Evolutionary conservation across 805 yeast genomes (phyloP), one percentile per base, ranked within the genome.

Genomic region (Suhomyces vadensis): DNA sequence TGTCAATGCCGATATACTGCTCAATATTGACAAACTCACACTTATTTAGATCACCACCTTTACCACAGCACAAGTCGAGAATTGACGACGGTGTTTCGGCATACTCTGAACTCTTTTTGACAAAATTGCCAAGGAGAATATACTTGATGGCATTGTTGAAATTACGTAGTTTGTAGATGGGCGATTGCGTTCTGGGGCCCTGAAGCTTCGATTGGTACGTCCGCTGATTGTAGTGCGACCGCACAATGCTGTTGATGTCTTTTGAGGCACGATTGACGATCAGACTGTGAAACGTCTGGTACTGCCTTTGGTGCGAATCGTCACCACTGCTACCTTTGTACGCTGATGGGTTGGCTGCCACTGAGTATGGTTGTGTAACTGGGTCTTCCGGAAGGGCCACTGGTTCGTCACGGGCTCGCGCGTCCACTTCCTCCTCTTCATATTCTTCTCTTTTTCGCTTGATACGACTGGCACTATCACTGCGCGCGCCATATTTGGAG

Each of bases 11-110:
- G 43, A 91, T 81, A 52, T 86, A 87, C 38, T 90, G 91, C 17
- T 79, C 75, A 2, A 88, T 78, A 16, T 78, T 71, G 1, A 88
- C 85, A 53, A 80, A 80, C 41, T 83, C 86, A 82, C 96, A 92
- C 62, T 94, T 94, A 54, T 85, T 81, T 56, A 94, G 69, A 67
- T 94, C 99, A 21, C 99, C 99, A 41, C 99, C 99, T 63, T 94
- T 95, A 10, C 99, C 99, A 65, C 98, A 91, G 11, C 97, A 97
- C 44, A 92, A 65, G 58, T 94, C 99, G 14, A 94, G 68, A 1
- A 85, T 77, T 75, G 48, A 79, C 68, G 37, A 58, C 3, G 70
- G 67, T 3, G 41, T 45, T 1, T 53, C 59, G n/a, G 25, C 31
- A 11, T 26, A 20, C 2, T 53, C 57, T 5, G 56, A 49, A 11